Conservation (phyloP, 2,329 filamentous ascomycete genomes). For the Aspergillus costaricaensis region DNA sequence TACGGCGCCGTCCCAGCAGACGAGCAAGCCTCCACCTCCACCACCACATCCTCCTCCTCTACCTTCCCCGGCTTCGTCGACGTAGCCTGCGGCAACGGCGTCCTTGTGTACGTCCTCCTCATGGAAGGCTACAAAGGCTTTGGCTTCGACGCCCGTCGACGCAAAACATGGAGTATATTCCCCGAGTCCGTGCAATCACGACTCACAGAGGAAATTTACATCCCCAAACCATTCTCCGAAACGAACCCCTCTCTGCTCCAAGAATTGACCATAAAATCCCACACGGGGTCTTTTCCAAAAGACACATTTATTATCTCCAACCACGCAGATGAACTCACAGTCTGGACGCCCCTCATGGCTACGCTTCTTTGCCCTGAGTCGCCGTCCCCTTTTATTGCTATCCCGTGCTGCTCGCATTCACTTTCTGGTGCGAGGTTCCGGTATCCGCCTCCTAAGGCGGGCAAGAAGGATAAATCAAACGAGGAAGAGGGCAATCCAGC, state of each 20-base stretch:
- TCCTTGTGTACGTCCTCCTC: slow-evolving; percentile 80
- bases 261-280: slow-evolving; percentile 23
- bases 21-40: slow-evolving; percentile 14
- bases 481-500: slow-evolving; percentile 15
- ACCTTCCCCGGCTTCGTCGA: slow-evolving; percentile 88
- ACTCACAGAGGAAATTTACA: slow-evolving; percentile 62
- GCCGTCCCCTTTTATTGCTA: slow-evolving; percentile 80
- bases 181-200: slow-evolving; percentile 49
- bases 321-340: slow-evolving; percentile 92
- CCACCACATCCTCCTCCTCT: background rate
- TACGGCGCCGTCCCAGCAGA: slow-evolving; percentile 53
- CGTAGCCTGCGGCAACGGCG: slow-evolving; percentile 91
- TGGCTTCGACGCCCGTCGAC: slow-evolving; percentile 85
- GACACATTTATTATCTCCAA: slow-evolving; percentile 94
- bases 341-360: slow-evolving; percentile 91
- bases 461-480: slow-evolving; percentile 25
- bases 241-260: slow-evolving; percentile 13
- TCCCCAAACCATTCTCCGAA: slow-evolving; percentile 55
- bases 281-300: slow-evolving; percentile 65
- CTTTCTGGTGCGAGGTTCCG: slow-evolving; percentile 75
- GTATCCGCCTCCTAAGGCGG: slow-evolving; percentile 35
- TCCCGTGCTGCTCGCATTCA: slow-evolving; percentile 92
- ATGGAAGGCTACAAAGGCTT: slow-evolving; percentile 80
- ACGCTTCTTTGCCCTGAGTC: slow-evolving; percentile 58
- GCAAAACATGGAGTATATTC: slow-evolving; percentile 84